Conservation (phyloP, 495 filamentous ascomycete genomes). For the Daldinia concentrica region DNA sequence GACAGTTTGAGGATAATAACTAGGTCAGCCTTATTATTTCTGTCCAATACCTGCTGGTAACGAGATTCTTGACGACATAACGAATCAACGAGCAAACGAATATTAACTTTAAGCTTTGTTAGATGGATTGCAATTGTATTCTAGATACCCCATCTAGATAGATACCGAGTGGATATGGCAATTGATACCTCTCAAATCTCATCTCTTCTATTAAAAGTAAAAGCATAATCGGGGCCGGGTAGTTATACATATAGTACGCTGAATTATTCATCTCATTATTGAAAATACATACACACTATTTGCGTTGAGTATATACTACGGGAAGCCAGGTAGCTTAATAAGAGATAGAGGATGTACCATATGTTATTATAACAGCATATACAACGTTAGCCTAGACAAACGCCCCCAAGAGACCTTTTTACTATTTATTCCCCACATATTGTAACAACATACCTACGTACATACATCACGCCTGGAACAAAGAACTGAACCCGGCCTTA, state of each 20-base stretch:
- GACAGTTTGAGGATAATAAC: constrained; percentile 5
- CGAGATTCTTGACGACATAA: not conserved
- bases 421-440: not conserved
- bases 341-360: not conserved
- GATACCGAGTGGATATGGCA: constrained; percentile 3
- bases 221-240: not conserved
- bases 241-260: not conserved
- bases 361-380: not conserved
- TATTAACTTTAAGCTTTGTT: not conserved
- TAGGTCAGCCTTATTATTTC: not conserved
- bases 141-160: not conserved
- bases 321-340: too few relatives aligned
- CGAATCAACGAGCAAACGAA: not conserved
- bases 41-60: not conserved
- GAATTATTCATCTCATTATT: not conserved
- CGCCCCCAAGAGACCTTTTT: not conserved
- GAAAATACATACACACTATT: not conserved
- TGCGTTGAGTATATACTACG: not conserved
- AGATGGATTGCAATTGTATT: not conserved
- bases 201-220: not conserved
- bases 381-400: not conserved
- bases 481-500: constrained; percentile 46
- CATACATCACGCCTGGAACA: constrained; percentile 51
- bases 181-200: not conserved
- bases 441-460: not conserved